These are phyloP conservation scores for Gentiana dahurica DNA, from an alignment of 257 asterid genomes.

Conservation along the genomic window DNA sequence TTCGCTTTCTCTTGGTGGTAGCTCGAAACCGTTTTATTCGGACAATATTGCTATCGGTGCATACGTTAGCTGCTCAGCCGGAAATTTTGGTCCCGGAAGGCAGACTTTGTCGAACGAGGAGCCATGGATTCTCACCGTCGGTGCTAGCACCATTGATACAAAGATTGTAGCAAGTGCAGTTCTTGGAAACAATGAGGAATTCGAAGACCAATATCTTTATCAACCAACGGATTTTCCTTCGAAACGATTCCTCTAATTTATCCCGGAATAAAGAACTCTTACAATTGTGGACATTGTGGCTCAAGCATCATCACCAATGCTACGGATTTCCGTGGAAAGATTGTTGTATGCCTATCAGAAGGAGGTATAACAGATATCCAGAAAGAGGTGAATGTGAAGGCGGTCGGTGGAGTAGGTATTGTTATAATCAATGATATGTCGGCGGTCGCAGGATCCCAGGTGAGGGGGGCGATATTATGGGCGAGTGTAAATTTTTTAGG, in stretches of 20 bases:
- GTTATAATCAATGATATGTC: too few species aligned
- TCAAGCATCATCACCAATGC: too few species aligned
- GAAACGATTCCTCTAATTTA: constrained; percentile 13
- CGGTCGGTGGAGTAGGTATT: too few species aligned
- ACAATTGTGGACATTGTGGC: too few species aligned
- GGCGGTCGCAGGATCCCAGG: too few species aligned
- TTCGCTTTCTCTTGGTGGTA: constrained; percentile 5
- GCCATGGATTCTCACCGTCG: constrained; percentile 12
- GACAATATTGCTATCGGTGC: constrained; percentile 6
- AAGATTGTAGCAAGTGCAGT: background rate
- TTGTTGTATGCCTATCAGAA: too few species aligned
- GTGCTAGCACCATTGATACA: constrained; percentile 12
- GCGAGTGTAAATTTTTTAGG: too few species aligned
- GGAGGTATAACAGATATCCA: too few species aligned
- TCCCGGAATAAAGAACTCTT: constrained; percentile 3
- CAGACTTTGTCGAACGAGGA: background rate
- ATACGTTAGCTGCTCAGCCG: constrained; percentile 10
- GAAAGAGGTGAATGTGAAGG: too few species aligned
- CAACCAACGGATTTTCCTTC: constrained; percentile 14
- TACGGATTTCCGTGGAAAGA: too few species aligned
- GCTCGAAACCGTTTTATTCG: background rate
- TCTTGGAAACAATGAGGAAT: constrained; percentile 6
- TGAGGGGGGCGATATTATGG: too few species aligned
- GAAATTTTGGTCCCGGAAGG: background rate
- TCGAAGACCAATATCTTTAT: background rate